phyloP scores from a whole-genome alignment of 306 rosid genomes.

The Delonix regia region DNA sequence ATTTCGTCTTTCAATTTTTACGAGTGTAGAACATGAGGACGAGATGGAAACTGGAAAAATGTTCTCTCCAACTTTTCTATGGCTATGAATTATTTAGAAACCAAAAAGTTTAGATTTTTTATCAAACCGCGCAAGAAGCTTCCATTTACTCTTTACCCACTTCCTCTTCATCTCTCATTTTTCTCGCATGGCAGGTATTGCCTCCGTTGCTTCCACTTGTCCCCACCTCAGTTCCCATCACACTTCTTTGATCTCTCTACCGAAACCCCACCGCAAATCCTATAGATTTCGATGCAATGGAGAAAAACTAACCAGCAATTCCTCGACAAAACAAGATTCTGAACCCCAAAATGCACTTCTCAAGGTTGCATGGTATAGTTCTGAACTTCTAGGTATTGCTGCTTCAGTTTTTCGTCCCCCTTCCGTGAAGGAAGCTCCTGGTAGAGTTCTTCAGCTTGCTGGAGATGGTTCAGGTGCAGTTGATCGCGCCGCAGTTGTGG shows the following conservation, averaged over 20 bases:
- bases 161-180: neutral
- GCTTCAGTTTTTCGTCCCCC: conserved; percentile 77
- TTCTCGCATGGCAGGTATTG: conserved; percentile 41
- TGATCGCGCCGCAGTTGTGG: conserved; percentile 57
- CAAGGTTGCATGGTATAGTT: conserved; percentile 86
- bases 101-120: conserved; percentile 33
- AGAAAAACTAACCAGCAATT: conserved; percentile 41
- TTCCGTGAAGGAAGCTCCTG: conserved; percentile 43
- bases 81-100: conserved; percentile 34
- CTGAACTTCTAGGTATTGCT: conserved; percentile 88
- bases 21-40: too few relatives aligned
- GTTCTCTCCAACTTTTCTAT: conserved; percentile 15
- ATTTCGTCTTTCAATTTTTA: too few relatives aligned
- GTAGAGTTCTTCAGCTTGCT: conserved; percentile 46
- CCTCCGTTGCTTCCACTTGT: conserved; percentile 47
- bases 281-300: conserved; percentile 62
- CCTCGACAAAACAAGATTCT: conserved; percentile 44
- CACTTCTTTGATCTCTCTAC: conserved; percentile 29
- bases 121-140: conserved; percentile 1
- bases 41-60: neutral
- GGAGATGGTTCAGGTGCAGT: conserved; percentile 49
- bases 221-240: conserved; percentile 34
- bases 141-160: neutral
- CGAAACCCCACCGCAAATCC: conserved; percentile 33
- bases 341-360: conserved; percentile 65